Evolutionary conservation across 768 basidiomycete genomes (phyloP).

Genomic region (Paxillus involutus): DNA sequence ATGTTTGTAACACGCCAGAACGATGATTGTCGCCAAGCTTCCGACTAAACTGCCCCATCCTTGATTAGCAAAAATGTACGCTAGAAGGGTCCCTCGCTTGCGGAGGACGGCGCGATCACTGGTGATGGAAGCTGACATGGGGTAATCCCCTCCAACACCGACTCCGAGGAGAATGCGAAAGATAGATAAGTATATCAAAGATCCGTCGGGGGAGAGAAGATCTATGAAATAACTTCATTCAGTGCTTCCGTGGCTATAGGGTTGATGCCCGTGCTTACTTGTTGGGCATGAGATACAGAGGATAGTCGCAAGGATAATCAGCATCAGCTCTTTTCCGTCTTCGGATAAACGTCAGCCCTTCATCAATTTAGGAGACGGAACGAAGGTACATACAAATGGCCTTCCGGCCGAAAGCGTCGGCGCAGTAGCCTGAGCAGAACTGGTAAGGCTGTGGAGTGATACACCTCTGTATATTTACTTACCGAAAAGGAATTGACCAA

Average conservation of each 20-base stretch:
- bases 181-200: constrained; percentile 63
- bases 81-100: constrained; percentile 71
- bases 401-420: constrained; percentile 69
- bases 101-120: constrained; percentile 64
- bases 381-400: constrained; percentile 49
- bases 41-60: constrained; percentile 77
- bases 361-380: background rate
- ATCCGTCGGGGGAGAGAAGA: too few relatives aligned
- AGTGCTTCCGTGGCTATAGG: too few relatives aligned
- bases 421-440: constrained; percentile 49
- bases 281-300: too few relatives aligned
- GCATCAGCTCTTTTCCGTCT: constrained; percentile 80
- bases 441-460: background rate
- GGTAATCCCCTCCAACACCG: constrained; percentile 80
- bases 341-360: constrained; percentile 6
- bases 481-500: too few relatives aligned
- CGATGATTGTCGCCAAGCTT: constrained; percentile 59
- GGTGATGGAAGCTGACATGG: constrained; percentile 70
- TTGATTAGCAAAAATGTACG: constrained; percentile 75
- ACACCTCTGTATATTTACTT: background rate
- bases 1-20: constrained; percentile 60
- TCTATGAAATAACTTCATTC: too few relatives aligned
- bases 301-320: constrained; percentile 79
- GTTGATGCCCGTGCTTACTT: too few relatives aligned
- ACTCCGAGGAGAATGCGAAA: constrained; percentile 76